Conservation (phyloP, 2,329 filamentous ascomycete genomes). For the Epichloe sylvatica region DNA sequence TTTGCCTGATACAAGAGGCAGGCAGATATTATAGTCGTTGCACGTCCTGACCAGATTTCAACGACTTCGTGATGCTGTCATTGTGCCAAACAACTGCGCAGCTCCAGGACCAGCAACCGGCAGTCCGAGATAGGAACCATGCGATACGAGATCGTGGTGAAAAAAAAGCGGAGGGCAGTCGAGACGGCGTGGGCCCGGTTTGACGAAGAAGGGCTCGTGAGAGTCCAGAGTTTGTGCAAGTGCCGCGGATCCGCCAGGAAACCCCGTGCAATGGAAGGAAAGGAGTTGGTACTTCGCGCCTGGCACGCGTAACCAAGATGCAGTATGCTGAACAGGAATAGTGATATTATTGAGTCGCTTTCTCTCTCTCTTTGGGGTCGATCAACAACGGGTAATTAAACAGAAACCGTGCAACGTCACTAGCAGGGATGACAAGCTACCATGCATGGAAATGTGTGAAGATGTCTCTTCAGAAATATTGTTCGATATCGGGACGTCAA, state of each 20-base stretch:
- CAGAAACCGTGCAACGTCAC: neutral
- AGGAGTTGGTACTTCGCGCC: too few relatives aligned
- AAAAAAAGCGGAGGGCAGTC: neutral
- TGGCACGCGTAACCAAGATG: too few relatives aligned
- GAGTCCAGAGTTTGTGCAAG: neutral
- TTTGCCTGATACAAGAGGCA: too few relatives aligned
- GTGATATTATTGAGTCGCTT: too few relatives aligned
- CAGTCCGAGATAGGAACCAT: neutral
- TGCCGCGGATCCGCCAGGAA: neutral
- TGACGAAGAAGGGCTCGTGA: neutral
- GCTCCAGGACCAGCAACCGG: neutral
- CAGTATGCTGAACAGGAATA: too few relatives aligned
- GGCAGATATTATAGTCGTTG: too few relatives aligned
- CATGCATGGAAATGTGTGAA: too few relatives aligned
- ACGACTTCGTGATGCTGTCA: too few relatives aligned
- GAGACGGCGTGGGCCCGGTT: neutral
- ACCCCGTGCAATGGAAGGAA: neutral
- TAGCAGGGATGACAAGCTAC: neutral
- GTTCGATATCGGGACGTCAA: too few relatives aligned
- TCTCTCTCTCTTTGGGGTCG: neutral
- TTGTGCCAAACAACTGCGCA: too few relatives aligned
- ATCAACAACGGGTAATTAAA: neutral
- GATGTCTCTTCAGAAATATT: too few relatives aligned
- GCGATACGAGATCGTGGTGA: neutral
- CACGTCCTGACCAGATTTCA: too few relatives aligned